Evolutionary conservation across 805 yeast species (phyloP).

Genomic region (Alloascoidea hylecoeti): DNA sequence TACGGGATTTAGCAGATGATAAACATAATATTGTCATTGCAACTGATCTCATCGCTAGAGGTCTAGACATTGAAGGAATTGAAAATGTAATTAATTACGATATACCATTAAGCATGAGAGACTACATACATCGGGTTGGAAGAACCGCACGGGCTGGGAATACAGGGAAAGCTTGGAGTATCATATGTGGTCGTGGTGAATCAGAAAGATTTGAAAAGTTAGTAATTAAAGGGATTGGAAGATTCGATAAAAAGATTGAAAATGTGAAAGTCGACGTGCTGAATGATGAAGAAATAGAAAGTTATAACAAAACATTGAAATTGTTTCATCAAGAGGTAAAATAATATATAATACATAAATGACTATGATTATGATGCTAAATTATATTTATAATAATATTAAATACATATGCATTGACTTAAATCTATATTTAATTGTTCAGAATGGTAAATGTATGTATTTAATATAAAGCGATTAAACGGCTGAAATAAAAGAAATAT

Average conservation of each 20-base stretch:
- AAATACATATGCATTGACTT: no score
- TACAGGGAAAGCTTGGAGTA: constrained; percentile 58
- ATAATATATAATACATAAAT: neutral
- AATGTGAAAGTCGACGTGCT: neutral
- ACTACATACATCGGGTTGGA: constrained; percentile 92
- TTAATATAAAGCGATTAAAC: no score
- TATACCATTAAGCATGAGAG: constrained; percentile 75
- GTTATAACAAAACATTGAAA: neutral
- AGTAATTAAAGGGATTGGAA: constrained; percentile 10
- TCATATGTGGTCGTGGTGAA: constrained; percentile 73
- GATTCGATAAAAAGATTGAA: neutral
- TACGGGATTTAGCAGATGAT: neutral
- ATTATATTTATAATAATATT: no score
- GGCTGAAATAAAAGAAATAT: no score
- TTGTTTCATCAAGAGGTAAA: neutral
- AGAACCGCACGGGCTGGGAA: constrained; percentile 93
- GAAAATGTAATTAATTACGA: constrained; percentile 81
- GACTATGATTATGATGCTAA: no score
- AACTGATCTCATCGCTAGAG: constrained; percentile 89
- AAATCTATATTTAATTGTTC: no score
- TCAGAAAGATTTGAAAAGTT: constrained; percentile 27
- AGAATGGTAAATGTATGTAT: no score
- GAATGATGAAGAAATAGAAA: neutral
- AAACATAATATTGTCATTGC: neutral
- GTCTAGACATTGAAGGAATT: constrained; percentile 67